A percentile compares a stretch with the other conserved stretches of the same genome.
Evolutionary conservation across 2,329 filamentous ascomycete species (phyloP).

Genomic region (Metarhizium brunneum): DNA sequence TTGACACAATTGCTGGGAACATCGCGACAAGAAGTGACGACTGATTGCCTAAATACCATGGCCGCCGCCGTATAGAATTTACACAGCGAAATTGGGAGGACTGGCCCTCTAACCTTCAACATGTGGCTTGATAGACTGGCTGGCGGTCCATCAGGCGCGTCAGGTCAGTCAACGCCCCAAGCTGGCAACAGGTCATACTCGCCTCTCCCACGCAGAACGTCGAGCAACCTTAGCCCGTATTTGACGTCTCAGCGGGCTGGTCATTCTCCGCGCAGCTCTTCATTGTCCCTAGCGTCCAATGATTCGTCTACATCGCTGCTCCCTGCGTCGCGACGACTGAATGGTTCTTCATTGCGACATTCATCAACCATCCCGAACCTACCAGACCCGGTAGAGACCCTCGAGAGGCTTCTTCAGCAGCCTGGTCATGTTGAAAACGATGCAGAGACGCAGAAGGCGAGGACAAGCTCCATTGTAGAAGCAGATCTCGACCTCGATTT

Average conservation of each 20-base stretch:
- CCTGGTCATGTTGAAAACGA: slow-evolving; percentile 10
- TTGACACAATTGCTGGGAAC: not conserved
- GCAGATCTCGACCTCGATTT: slow-evolving; percentile 56
- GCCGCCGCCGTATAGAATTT: not conserved
- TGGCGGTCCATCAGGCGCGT: slow-evolving; percentile 51
- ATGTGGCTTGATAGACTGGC: slow-evolving; percentile 93
- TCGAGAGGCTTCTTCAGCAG: slow-evolving; percentile 40
- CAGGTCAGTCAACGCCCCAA: slow-evolving; percentile 48
- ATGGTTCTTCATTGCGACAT: slow-evolving; percentile 61
- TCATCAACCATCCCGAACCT: slow-evolving; percentile 36
- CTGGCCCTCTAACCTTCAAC: slow-evolving; percentile 10
- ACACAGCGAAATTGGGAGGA: not conserved
- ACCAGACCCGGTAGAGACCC: slow-evolving; percentile 60
- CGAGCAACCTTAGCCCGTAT: slow-evolving; percentile 59
- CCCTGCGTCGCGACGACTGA: slow-evolving; percentile 50
- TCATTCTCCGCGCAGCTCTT: slow-evolving; percentile 63
- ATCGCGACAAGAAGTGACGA: not conserved
- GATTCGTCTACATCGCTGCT: slow-evolving; percentile 71
- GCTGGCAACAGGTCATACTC: slow-evolving; percentile 61
- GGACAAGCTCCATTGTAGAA: slow-evolving; percentile 25
- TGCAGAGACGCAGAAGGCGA: slow-evolving; percentile 3
- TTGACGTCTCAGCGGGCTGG: slow-evolving; percentile 59
- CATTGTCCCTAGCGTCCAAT: slow-evolving; percentile 66
- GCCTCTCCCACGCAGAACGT: slow-evolving; percentile 57
- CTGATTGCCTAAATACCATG: not conserved